Conservation (phyloP, 306 rosid species). For the Hippophae rhamnoides region DNA sequence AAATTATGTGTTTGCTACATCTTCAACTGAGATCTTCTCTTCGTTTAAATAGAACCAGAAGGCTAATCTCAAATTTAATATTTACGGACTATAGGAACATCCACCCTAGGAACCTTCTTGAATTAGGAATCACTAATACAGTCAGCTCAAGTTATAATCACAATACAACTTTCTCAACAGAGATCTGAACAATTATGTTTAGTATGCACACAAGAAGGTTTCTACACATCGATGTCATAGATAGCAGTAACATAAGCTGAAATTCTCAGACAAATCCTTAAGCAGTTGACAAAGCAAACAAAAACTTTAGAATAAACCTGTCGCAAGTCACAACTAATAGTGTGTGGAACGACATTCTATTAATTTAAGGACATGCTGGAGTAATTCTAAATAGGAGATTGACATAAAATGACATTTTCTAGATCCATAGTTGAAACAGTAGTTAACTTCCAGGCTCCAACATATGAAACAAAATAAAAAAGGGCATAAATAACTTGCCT, state of each 20-base stretch:
- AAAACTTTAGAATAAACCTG: background rate
- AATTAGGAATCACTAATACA: too few species aligned
- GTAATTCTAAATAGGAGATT: too few species aligned
- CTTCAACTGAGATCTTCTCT: constrained; percentile 2
- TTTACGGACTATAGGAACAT: background rate
- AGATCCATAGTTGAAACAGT: too few species aligned
- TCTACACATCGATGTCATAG: too few species aligned
- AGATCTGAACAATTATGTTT: too few species aligned
- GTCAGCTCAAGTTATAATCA: too few species aligned
- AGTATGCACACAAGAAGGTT: too few species aligned
- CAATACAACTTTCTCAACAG: too few species aligned
- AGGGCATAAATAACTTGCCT: constrained; percentile 40
- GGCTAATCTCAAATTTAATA: background rate
- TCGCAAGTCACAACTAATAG: background rate
- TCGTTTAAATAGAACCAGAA: background rate
- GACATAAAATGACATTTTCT: too few species aligned
- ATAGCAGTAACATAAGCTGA: background rate
- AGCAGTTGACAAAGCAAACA: background rate
- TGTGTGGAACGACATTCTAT: too few species aligned
- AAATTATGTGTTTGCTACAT: background rate
- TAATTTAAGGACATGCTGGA: too few species aligned
- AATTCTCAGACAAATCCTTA: background rate
- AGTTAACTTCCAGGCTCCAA: too few species aligned
- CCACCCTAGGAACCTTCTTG: background rate
- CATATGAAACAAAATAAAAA: constrained; percentile 1